phyloP scores from a whole-genome alignment of 1,139 yeast genomes.

The Taiozyma sp. region DNA sequence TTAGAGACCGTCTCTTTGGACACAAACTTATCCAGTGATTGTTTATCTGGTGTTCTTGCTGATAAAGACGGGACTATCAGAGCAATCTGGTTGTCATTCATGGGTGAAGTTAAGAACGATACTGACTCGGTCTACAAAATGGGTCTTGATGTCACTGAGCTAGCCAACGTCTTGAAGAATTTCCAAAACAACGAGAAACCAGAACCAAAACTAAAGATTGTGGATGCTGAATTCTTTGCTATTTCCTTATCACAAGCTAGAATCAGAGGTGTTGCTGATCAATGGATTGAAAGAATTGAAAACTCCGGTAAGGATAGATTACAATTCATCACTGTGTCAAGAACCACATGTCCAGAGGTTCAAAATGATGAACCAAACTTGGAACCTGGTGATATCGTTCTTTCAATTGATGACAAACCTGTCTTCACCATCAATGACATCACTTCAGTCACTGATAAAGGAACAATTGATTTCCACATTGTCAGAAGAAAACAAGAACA shows the following conservation, averaged over 20 bases:
- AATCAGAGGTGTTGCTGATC: constrained; percentile 79
- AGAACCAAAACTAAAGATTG: constrained; percentile 52
- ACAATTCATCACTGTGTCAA: constrained; percentile 67
- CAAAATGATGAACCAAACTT: constrained; percentile 30
- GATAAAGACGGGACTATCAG: constrained; percentile 75
- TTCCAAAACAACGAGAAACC: constrained; percentile 33
- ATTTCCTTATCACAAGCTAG: constrained; percentile 74
- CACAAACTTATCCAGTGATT: constrained; percentile 66
- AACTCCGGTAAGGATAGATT: constrained; percentile 54
- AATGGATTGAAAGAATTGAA: constrained; percentile 73
- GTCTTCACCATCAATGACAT: constrained; percentile 68
- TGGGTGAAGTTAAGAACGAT: constrained; percentile 64
- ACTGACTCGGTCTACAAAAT: constrained; percentile 63
- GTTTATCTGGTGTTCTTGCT: constrained; percentile 78
- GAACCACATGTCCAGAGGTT: constrained; percentile 52
- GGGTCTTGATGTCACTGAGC: constrained; percentile 75
- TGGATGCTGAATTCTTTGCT: constrained; percentile 76
- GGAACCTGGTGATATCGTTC: constrained; percentile 66
- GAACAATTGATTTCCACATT: constrained; percentile 51
- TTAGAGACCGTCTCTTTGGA: constrained; percentile 76
- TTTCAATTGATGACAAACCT: constrained; percentile 61
- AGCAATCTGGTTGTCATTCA: constrained; percentile 79
- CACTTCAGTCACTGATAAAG: constrained; percentile 26
- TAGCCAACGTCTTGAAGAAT: constrained; percentile 50
- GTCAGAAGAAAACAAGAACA: constrained; percentile 57